These are phyloP conservation scores for Alternaria solani DNA, from an alignment of 2,329 filamentous ascomycete genomes.

Conservation along the genomic window DNA sequence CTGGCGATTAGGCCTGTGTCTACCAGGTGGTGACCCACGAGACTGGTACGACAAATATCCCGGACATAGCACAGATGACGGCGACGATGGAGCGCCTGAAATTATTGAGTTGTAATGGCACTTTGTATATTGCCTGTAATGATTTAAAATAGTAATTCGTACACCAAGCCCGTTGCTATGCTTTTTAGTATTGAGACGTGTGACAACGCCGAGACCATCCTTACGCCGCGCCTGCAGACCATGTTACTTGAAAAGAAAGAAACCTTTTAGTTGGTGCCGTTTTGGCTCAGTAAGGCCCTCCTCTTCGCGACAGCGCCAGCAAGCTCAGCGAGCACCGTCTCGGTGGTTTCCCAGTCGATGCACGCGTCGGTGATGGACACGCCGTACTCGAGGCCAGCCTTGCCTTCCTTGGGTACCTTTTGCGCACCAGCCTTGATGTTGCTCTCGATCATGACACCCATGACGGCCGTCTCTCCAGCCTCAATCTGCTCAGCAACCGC, in stretches of 20 bases:
- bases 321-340: conserved; percentile 76
- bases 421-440: conserved; percentile 95
- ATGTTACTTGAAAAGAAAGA: not conserved
- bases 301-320: conserved; percentile 82
- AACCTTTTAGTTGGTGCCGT: conserved; percentile 37
- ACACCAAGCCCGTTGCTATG: not conserved
- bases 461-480: conserved; percentile 83
- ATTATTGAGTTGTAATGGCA: conserved; percentile 26
- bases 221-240: conserved; percentile 7
- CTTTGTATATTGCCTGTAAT: not conserved
- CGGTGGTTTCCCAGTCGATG: conserved; percentile 92
- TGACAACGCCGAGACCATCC: conserved; percentile 13
- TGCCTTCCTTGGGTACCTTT: conserved; percentile 89
- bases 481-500: conserved; percentile 84
- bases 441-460: conserved; percentile 99
- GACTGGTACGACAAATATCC: conserved; percentile 67
- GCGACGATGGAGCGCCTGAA: conserved; percentile 24
- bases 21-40: conserved; percentile 77
- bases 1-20: conserved; percentile 87
- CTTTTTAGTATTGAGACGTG: not conserved
- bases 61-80: conserved; percentile 23
- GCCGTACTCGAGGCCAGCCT: conserved; percentile 85
- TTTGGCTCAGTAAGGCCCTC: conserved; percentile 59
- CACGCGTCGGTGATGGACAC: conserved; percentile 98
- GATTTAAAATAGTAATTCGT: conserved; percentile 5